Base-by-base conservation (phyloP, 805 yeast species). In the Debaryomyces hansenii region DNA sequence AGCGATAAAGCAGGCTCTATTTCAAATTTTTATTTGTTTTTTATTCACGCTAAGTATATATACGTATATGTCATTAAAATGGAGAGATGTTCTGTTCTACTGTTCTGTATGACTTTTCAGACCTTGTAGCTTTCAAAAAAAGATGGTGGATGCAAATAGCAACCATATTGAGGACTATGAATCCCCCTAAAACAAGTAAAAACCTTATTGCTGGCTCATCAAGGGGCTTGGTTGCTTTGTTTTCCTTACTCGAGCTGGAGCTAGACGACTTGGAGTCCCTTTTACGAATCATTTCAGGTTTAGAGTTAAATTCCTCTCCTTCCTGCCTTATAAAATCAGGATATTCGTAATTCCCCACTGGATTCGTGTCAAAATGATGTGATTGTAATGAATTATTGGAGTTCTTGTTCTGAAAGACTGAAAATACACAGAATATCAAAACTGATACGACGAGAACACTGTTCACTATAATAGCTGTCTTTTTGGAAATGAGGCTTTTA, bases 111-210 rank as follows among this genome's bases (percentile, higher is more conserved):
- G 62, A 53, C 46, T 59, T 65, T 28, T 61, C 59, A 4, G 65
- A 54, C 33, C 56, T 56, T 20, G 67, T 52, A 5, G 62, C 48
- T 44, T 60, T 61, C 52, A 60, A 59, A 48, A 59, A 69, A 20
- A 72, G 45, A 47, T 72, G 78, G 46, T 72, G 77, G 32, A 70
- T 56, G 27, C 62, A 51, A 43, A 72, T 70, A 21, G 64, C 74
- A 20, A 69, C 28, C 53, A 66, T 58, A 49, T 72, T 72, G 20
- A 72, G 45, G 8, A 70, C 35, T 3, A 70, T 55, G 39, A 72
- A 57, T 2, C 62, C 75, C 12, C 60, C 63, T 15, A 72, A 56
- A 2, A 63, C 75, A 40, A 72, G 57, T 34, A 61, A 58, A 12
- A 71, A 59, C 20, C 70, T 54, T 14, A 72, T 56, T 4, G 62